Evolutionary conservation across 2,329 filamentous ascomycete species (phyloP), one percentile per base, ranked within the genome.

Genomic region (Teratosphaeria viscida): DNA sequence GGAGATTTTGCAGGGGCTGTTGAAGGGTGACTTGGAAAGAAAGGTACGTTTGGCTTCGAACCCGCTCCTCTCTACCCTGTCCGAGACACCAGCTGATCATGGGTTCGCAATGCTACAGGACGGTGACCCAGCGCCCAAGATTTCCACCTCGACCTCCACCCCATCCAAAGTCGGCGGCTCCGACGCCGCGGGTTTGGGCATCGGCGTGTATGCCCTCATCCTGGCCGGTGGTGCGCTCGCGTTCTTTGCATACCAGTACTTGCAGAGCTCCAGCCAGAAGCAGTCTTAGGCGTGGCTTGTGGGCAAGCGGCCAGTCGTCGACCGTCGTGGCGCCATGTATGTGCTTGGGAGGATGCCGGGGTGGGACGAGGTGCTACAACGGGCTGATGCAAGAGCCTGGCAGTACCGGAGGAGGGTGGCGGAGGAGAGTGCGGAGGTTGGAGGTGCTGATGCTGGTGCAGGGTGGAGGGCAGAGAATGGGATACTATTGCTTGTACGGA

Each of bases 171-270:
- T 76, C 64, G 37, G 37, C 37, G 77, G 73, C 59, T 58, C 65
- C 10, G 65, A 66, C 60, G 73, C 74, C 56, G 74, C 73, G 55
- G 75, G 86, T 66, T 68, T 91, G 61, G 89, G 91, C 70, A 79
- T 95, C 66, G 89, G 86, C 62, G 80, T 95, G 68, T 96, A 96
- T 78, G 88, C 85, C 61, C 68, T 95, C 67, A 75, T 96, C 69
- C 79, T 95, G 67, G 73, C 92, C 66, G 90, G 90, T 68, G 92
- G 87, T 66, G 80, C 85, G 55, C 74, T 85, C 63, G 90, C 89
- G 64, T 97, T 90, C 78, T 83, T 82, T 68, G 89, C 82, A 69
- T 96, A 92, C 82, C 87, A 92, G 77, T 95, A 94, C 80, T 75
- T 95, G 68, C 85, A 92, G 79, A 77, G 81, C 73, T 49, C 43